Evolutionary conservation across 1,284 basidiomycete genomes (phyloP), one percentile per base, ranked within the genome.

Genomic region (Apiotrichum mycotoxinovorans): DNA sequence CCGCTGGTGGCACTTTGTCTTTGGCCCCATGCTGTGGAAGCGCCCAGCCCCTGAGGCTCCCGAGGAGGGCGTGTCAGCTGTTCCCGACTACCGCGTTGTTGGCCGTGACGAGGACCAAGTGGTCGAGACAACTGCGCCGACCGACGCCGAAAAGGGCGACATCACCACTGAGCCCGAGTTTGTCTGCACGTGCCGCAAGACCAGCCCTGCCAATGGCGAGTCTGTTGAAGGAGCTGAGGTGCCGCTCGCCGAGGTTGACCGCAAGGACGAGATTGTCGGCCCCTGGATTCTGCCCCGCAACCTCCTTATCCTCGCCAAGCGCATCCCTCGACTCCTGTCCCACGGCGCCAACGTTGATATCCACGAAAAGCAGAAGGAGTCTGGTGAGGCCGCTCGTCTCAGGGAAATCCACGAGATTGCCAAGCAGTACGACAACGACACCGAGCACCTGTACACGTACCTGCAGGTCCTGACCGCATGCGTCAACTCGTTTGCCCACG

Each of bases 381-480:
- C 30, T 5, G 45, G 42, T 33, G 46, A 48, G 37, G 34, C 35
- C n/a, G 52, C 26, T 22, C 57, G 52, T 23, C 42, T 58, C 27
- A 34, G 37, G 33, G 33, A 45, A 30, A 58, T 80, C 55, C 76
- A 79, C 66, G 66, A 67, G 20, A 66, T 67, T 25, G 71, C 77
- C 33, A 67, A 66, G 43, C 78, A 78, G 58, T 80, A 79, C 69
- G 70, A 72, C 56, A 80, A 80, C 67, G 75, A 76, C 64, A 78
- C 78, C 52, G 80, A 81, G 63, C 78, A 80, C 63, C 59, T 76
- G 25, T 81, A 72, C 73, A 79, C 78, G 14, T 81, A 80, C 70
- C 69, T 81, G 40, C 80, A 81, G 59, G 78, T 80, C 52, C 55
- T 81, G 46, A 80, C 80, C 11, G 79, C 79, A 18, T 80, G 79